A percentile compares a stretch with the other conserved stretches of the same genome.
Conservation (phyloP, 257 asterid genomes). For the Ocimum tenuiflorum region DNA sequence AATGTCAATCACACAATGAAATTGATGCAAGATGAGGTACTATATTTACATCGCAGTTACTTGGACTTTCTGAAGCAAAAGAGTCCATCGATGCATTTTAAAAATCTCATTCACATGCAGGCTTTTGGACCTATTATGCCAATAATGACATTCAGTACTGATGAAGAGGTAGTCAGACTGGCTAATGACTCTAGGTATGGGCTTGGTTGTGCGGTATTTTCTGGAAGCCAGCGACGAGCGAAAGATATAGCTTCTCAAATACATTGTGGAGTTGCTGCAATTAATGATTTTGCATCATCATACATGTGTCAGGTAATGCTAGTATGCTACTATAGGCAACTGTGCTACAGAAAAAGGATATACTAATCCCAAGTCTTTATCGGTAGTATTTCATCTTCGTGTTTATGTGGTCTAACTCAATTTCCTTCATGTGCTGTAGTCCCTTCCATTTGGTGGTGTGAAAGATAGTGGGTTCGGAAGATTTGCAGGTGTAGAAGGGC, state of each 20-base stretch:
- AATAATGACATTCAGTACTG: conserved; percentile 81
- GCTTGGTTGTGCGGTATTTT: conserved; percentile 97
- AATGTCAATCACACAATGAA: conserved; percentile 89
- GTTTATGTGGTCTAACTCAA: neutral
- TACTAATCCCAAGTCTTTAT: neutral
- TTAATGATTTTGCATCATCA: conserved; percentile 83
- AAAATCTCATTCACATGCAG: conserved; percentile 36
- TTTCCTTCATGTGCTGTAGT: conserved; percentile 37
- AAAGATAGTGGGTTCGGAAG: conserved; percentile 98
- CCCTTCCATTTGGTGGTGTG: conserved; percentile 96
- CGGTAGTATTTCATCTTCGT: neutral
- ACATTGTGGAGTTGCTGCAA: conserved; percentile 84
- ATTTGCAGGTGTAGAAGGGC: conserved; percentile 91
- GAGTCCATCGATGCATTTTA: neutral
- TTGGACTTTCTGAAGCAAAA: neutral
- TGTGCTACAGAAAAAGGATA: no score
- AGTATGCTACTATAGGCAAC: no score
- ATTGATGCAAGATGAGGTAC: conserved; percentile 97
- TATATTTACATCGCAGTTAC: neutral
- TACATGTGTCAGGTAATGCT: conserved; percentile 93
- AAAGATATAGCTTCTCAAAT: conserved; percentile 68
- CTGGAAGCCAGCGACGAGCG: conserved; percentile 88
- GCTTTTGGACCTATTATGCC: conserved; percentile 99
- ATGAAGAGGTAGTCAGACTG: conserved; percentile 76
- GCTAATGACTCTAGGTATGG: conserved; percentile 95